Base-by-base conservation (phyloP, 2,329 filamentous ascomycete genomes). In the Phoma sp. region DNA sequence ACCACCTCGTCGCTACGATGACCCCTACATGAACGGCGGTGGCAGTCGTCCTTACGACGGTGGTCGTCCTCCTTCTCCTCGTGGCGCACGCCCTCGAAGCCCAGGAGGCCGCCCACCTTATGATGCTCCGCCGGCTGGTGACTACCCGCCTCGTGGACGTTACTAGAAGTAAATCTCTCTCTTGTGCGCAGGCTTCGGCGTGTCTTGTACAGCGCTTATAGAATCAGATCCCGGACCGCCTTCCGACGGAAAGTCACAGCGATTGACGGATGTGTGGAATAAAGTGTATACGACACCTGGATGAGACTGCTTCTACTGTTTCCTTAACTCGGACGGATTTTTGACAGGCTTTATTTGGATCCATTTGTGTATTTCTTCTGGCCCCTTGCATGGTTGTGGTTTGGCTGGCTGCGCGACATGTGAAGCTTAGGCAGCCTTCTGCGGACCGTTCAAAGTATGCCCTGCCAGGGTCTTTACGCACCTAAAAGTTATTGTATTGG, bases 101-200 rank as follows among this genome's bases (percentile, higher is more conserved):
- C 86, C 64, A 81, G 87, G 61, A 84, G 89, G 69, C 84, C 89
- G 68, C 84, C 87, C 60, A 67, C 77, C 79, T 56, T 83, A 87
- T 69, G 65, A 78, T 40, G 62, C 63, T 28, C 56, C 65, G 11
- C 51, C 51, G 28, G 51, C 51, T 38, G 60, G 79, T 54, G 81
- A 82, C 43, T 84, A 84, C 55, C 68, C 70, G 34, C 68, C 72
- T 17, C 69, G 72, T 56, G 62, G 62, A 33, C 71, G 70, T 25
- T 74, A 74, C 59, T 74, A 69, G 67, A 73, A 68, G 67, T 62
- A 61, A 57, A 15, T 36, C 34, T 40, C 51, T 46, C 51, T 30
- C 25, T 23, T 17, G 14, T 30, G 37, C 34, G 39, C 40, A 48
- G 37, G 25, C 29, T 28, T 21, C 15, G 39, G 34, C 51, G 25